Percentiles rank a stretch among this genome's conserved stretches.
phyloP scores from a whole-genome alignment of 768 basidiomycete genomes.

The Basidioascus undulatus region DNA sequence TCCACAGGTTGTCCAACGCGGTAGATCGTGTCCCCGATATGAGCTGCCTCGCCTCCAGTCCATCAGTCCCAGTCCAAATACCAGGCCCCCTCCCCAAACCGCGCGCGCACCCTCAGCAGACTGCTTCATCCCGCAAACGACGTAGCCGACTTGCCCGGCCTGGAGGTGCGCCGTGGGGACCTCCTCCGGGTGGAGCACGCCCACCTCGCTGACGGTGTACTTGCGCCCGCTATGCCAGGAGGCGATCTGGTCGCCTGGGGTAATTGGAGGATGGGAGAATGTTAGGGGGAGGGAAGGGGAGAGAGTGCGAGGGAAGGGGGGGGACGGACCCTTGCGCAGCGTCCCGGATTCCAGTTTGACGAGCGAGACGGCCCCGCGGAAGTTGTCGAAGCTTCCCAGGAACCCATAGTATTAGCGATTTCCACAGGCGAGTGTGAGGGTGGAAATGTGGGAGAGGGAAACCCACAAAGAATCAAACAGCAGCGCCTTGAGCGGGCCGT shows the following conservation, averaged over 20 bases:
- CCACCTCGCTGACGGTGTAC: conserved; percentile 72
- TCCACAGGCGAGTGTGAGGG: no score
- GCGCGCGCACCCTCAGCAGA: no score
- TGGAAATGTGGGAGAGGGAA: no score
- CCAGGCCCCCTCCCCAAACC: no score
- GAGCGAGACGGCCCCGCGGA: conserved; percentile 82
- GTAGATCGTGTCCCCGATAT: conserved; percentile 82
- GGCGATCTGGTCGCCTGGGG: conserved; percentile 61
- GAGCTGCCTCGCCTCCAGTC: conserved; percentile 27
- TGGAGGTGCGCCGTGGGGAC: conserved; percentile 35
- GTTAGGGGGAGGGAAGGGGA: neutral
- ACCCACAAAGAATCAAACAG: conserved; percentile 79
- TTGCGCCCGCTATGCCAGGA: conserved; percentile 64
- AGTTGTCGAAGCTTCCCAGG: conserved; percentile 33
- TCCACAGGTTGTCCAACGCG: conserved; percentile 46
- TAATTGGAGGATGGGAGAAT: neutral
- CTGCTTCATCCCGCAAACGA: conserved; percentile 84
- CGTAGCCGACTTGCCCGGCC: conserved; percentile 61
- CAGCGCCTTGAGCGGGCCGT: conserved; percentile 48
- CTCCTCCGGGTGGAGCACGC: conserved; percentile 75
- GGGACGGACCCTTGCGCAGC: conserved; percentile 48
- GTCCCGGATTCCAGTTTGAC: conserved; percentile 58
- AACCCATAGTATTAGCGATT: conserved; percentile 3
- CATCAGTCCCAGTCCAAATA: neutral
- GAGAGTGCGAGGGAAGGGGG: neutral